Conservation (phyloP, 2,329 filamentous ascomycete genomes). For the Neoarthrinium moseri region DNA sequence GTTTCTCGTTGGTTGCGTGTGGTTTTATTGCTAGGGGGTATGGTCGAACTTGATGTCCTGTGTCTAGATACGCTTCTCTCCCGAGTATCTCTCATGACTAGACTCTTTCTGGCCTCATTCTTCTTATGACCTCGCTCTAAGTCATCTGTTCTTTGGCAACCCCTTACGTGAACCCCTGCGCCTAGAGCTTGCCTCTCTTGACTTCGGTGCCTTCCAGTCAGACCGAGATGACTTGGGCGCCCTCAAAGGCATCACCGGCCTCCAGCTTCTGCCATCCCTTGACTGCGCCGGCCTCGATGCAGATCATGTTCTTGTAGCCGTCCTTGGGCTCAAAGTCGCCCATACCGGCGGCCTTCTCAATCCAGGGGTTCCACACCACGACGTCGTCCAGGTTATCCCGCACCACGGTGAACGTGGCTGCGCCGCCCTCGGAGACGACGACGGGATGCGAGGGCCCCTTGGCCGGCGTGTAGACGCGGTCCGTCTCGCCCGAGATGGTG, state of each 20-base stretch:
- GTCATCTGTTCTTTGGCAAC: no score
- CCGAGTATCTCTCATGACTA: no score
- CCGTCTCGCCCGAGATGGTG: constrained; percentile 74
- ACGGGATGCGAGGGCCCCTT: constrained; percentile 59
- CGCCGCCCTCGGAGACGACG: constrained; percentile 60
- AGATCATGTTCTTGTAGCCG: constrained; percentile 91
- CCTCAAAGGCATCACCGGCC: constrained; percentile 67
- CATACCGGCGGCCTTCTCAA: constrained; percentile 77
- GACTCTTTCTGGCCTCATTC: no score
- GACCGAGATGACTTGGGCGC: constrained; percentile 53
- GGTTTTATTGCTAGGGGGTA: no score
- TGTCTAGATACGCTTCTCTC: no score
- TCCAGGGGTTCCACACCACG: constrained; percentile 97
- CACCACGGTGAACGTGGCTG: constrained; percentile 68
- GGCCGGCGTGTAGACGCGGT: constrained; percentile 80
- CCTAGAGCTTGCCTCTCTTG: constrained; percentile 1
- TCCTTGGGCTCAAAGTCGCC: constrained; percentile 86
- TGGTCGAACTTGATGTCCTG: no score
- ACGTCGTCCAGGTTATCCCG: constrained; percentile 85
- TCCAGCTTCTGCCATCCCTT: constrained; percentile 81
- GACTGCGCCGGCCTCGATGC: constrained; percentile 87
- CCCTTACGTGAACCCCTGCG: no score
- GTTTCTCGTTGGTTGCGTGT: no score
- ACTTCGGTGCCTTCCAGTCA: constrained; percentile 17
- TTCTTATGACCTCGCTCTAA: no score